Evolutionary conservation across 169 alveolate species (phyloP).

Genomic region (Plasmodium reichenowi): DNA sequence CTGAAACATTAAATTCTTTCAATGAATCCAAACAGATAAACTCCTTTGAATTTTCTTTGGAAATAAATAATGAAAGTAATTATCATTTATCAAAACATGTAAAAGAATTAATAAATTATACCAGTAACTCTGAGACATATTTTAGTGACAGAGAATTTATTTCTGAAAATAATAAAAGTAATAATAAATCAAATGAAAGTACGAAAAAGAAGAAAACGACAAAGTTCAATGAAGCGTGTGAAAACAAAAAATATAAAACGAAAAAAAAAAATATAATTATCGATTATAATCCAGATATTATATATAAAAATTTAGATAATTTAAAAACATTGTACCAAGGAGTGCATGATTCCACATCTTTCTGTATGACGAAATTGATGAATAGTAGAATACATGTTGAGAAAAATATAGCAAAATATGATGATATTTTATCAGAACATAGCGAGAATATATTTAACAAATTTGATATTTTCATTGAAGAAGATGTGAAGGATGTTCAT

Average conservation of each 20-base stretch:
- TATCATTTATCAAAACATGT: constrained; percentile 70
- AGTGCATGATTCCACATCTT: constrained; percentile 25
- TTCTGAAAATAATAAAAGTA: constrained; percentile 7
- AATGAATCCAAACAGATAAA: constrained; percentile 23
- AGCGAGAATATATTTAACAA: constrained; percentile 32
- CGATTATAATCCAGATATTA: constrained; percentile 6
- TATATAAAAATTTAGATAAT: constrained; percentile 19
- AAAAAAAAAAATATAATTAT: constrained; percentile 9
- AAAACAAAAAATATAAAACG: constrained; percentile 14
- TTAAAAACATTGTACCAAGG: constrained; percentile 40
- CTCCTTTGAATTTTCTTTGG: constrained; percentile 36
- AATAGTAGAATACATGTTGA: constrained; percentile 13
- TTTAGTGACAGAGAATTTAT: background rate
- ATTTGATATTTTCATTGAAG: constrained; percentile 39
- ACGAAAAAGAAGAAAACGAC: constrained; percentile 19
- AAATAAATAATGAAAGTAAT: constrained; percentile 49
- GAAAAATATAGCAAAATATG: constrained; percentile 46
- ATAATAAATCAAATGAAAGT: constrained; percentile 11
- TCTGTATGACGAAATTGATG: constrained; percentile 34
- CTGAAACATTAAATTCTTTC: constrained; percentile 1
- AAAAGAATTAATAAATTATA: constrained; percentile 22
- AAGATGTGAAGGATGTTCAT: background rate
- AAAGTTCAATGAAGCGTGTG: constrained; percentile 5
- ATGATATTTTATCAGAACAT: constrained; percentile 48
- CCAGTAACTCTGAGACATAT: constrained; percentile 11